Evolutionary conservation across 805 yeast genomes (phyloP), one percentile per base, ranked within the genome.

Genomic region (Starmerella bombi): DNA sequence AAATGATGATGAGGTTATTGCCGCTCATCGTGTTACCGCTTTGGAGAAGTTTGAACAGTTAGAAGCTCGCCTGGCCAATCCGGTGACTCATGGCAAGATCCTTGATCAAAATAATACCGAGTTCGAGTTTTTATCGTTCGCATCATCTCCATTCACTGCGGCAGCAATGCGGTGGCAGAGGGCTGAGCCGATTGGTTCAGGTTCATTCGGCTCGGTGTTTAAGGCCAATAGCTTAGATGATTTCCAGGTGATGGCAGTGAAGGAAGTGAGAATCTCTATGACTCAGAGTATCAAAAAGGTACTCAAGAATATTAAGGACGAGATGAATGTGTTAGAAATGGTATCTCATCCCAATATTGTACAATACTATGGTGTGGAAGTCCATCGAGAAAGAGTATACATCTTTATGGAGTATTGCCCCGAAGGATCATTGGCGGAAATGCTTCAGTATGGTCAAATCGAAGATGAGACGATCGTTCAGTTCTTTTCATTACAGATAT

Each of bases 361-460:
- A 5, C 95, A 86, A 57, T 91, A 88, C 58, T 86, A 75, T 55
- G 98, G 98, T 38, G 95, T 91, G 28, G 97, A 91, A 59, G 96
- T 91, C 5, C 97, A 91, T 60, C 71, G 96, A 40, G 97, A 91
- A 59, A 75, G 82, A 48, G 96, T 91, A 15, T 86, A 84, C 58
- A 78, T 91, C 25, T 91, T 91, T 59, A 91, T 91, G 98, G 98
- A 91, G 61, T 86, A 73, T 61, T 91, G 98, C 65, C 93, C 86
- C 52, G 86, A 95, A 30, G 97, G 97, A 1, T 86, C 97, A 0
- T 35, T 91, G 43, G 84, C 94, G 0, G 74, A 81, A 5, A 63
- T 86, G 34, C 66, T 91, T 45, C 85, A 82, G 42, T 91, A 85
- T 57, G 97, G 98, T 8, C 66, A 96, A 45, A 85, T 91, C 52